phyloP scores from a whole-genome alignment of 139 green algal species.

The Chlorella sp. region DNA sequence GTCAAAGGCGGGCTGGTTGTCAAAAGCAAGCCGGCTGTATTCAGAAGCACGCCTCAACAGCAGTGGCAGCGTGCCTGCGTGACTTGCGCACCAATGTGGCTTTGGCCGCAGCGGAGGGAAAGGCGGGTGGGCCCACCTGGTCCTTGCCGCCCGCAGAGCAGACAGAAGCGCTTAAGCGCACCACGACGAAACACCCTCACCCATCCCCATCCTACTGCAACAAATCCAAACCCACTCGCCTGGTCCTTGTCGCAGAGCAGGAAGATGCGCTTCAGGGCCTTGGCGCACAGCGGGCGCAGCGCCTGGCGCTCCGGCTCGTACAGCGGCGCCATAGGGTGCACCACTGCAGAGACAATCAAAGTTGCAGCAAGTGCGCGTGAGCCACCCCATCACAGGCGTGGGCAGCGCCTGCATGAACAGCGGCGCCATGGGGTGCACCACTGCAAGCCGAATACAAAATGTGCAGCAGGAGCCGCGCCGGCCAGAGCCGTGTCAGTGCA shows the following conservation, averaged over 20 bases:
- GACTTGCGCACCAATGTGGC: too few species aligned
- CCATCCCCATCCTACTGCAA: neutral
- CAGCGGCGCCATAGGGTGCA: constrained; percentile 89
- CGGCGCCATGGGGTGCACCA: constrained; percentile 88
- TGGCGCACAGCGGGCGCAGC: constrained; percentile 71
- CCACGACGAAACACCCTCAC: neutral
- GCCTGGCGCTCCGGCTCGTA: constrained; percentile 68
- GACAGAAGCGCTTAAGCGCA: too few species aligned
- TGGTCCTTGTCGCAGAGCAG: constrained; percentile 82
- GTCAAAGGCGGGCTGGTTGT: too few species aligned
- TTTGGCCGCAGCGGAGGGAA: neutral
- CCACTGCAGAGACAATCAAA: constrained; percentile 67
- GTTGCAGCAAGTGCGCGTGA: too few species aligned
- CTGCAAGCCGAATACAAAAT: constrained; percentile 55
- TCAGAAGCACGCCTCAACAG: too few species aligned
- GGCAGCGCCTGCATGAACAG: constrained; percentile 75
- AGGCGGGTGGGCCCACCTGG: neutral
- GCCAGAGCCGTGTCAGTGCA: too few species aligned
- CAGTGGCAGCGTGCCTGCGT: too few species aligned
- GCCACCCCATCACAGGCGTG: too few species aligned
- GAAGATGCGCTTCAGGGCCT: constrained; percentile 90
- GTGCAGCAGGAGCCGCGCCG: too few species aligned
- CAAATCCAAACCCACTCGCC: constrained; percentile 28
- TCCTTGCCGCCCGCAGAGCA: neutral
- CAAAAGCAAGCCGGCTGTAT: too few species aligned